These are phyloP conservation scores for Saxophila tyrrhenica DNA, from an alignment of 495 filamentous ascomycete species.

Conservation along the genomic window DNA sequence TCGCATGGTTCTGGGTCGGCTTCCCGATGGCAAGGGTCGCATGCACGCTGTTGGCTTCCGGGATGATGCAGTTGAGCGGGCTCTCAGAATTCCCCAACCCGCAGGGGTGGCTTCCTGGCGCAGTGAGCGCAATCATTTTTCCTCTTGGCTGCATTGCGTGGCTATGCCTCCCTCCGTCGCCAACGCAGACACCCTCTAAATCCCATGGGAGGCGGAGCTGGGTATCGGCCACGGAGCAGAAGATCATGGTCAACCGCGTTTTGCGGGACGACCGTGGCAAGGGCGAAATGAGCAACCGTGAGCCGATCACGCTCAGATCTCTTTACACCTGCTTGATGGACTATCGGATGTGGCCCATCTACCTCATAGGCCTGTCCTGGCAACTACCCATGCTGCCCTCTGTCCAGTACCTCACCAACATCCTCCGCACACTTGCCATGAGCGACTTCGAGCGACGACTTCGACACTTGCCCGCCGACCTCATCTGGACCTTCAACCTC, in stretches of 20 bases:
- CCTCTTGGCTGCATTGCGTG: constrained; percentile 42
- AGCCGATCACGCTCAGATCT: constrained; percentile 37
- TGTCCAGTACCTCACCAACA: constrained; percentile 38
- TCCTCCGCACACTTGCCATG: constrained; percentile 33
- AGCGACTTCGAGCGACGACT: constrained; percentile 31
- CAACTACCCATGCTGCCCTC: constrained; percentile 5
- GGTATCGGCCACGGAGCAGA: constrained; percentile 49
- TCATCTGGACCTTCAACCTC: constrained; percentile 36
- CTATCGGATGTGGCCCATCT: constrained; percentile 31
- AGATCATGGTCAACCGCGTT: constrained; percentile 53
- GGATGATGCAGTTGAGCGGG: constrained; percentile 42
- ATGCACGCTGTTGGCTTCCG: constrained; percentile 39
- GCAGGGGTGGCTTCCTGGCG: constrained; percentile 39
- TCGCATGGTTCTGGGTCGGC: constrained; percentile 43
- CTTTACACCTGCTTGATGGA: constrained; percentile 44
- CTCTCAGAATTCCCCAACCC: constrained; percentile 38
- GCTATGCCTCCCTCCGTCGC: constrained; percentile 42
- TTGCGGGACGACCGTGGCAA: constrained; percentile 55
- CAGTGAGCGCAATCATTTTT: constrained; percentile 45
- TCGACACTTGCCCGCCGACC: constrained; percentile 24
- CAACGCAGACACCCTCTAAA: constrained; percentile 43
- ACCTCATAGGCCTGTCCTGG: constrained; percentile 26
- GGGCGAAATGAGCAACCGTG: constrained; percentile 52
- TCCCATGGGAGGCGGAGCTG: constrained; percentile 48
- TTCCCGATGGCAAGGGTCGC: constrained; percentile 48